Evolutionary conservation across 768 basidiomycete species (phyloP).

Genomic region (Termitomyces sp.): DNA sequence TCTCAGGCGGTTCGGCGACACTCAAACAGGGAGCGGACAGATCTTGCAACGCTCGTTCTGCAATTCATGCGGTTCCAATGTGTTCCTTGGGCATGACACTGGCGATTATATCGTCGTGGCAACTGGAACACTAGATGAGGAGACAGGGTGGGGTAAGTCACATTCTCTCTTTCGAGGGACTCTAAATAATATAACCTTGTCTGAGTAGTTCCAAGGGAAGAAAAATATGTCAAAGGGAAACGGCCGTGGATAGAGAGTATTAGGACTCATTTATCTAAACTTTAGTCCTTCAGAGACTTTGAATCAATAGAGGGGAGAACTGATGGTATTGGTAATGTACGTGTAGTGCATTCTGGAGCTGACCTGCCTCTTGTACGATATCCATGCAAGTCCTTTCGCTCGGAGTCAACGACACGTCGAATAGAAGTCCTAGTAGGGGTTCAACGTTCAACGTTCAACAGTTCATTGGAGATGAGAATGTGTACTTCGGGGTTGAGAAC

Average conservation of each 20-base stretch:
- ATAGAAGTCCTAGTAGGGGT: no score
- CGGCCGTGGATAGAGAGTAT: conserved; percentile 13
- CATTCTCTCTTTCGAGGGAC: not conserved
- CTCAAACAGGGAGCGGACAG: conserved; percentile 25
- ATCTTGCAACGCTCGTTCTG: conserved; percentile 32
- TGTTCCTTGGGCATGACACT: conserved; percentile 19
- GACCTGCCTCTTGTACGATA: no score
- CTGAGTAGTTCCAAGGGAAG: conserved; percentile 5
- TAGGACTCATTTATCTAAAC: conserved; percentile 2
- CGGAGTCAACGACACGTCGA: no score
- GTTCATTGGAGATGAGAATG: no score
- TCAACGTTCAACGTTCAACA: no score
- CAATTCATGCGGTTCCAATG: conserved; percentile 31
- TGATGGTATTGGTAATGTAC: no score
- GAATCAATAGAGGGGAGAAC: no score
- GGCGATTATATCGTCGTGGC: conserved; percentile 8
- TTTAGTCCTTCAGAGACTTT: not conserved
- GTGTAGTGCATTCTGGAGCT: no score
- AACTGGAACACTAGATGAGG: conserved; percentile 12
- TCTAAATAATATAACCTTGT: not conserved
- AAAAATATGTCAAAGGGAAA: conserved; percentile 3
- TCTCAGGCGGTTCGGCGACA: conserved; percentile 26
- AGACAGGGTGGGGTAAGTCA: conserved; percentile 12
- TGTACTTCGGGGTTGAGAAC: no score
- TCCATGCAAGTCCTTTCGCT: no score